Percentiles rank a stretch among this genome's conserved stretches.
Conservation (phyloP, 2,329 filamentous ascomycete species). For the Claviceps sp. region DNA sequence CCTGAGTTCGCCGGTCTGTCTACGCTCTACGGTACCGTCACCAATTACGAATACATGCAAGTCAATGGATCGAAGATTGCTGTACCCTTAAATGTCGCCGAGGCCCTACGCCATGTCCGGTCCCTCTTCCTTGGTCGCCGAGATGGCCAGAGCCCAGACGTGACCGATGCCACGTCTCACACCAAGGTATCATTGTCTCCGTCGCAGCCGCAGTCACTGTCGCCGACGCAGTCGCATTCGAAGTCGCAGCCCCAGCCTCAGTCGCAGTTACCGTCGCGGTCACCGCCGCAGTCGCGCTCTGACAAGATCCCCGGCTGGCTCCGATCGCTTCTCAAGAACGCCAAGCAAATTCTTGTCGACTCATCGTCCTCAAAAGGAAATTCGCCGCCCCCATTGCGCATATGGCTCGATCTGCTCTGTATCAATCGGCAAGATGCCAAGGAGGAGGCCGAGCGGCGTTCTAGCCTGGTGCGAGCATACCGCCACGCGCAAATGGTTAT, state of each 20-base stretch:
- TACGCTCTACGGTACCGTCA: conserved; percentile 16
- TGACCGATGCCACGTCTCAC: neutral
- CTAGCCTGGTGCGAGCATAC: conserved; percentile 17
- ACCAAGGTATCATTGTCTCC: too few relatives aligned
- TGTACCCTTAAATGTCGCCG: conserved; percentile 16
- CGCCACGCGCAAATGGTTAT: conserved; percentile 19
- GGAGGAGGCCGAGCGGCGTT: conserved; percentile 15
- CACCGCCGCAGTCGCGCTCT: conserved; percentile 5
- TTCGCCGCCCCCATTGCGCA: conserved; percentile 10
- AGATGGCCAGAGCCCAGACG: conserved; percentile 1
- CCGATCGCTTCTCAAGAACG: conserved; percentile 9
- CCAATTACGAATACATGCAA: conserved; percentile 16
- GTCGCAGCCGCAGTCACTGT: neutral
- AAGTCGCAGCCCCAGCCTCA: neutral
- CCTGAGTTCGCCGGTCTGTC: conserved; percentile 18
- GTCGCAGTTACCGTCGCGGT: conserved; percentile 5
- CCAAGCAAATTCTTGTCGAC: conserved; percentile 5
- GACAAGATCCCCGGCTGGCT: conserved; percentile 11
- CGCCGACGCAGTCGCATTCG: neutral
- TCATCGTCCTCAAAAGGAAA: neutral
- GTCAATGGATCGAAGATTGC: conserved; percentile 15
- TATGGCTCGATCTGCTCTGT: conserved; percentile 21
- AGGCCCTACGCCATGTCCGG: conserved; percentile 20
- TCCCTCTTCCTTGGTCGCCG: conserved; percentile 17
- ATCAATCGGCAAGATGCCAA: conserved; percentile 15